Conservation (phyloP, 805 yeast species). For the Saturnispora besseyi region DNA sequence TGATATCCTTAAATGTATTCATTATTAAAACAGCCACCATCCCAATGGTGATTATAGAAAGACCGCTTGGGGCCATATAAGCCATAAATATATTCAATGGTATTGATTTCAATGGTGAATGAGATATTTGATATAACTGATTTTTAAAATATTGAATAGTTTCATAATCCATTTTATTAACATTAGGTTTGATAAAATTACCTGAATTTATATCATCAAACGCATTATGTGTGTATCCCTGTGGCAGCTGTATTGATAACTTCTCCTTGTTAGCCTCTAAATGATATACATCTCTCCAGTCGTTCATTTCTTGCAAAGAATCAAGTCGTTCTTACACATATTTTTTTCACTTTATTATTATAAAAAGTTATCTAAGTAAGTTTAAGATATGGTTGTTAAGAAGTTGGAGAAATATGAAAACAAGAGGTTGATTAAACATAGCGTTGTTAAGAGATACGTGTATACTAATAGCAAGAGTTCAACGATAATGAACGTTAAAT, state of each 20-base stretch:
- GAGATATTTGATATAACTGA: conserved; percentile 83
- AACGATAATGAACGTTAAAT: conserved; percentile 48
- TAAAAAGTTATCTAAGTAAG: neutral
- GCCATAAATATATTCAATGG: conserved; percentile 89
- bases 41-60: conserved; percentile 85
- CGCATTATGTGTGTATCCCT: neutral
- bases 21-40: conserved; percentile 80
- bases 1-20: conserved; percentile 66
- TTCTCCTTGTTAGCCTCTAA: neutral
- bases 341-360: neutral
- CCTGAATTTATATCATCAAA: conserved; percentile 2
- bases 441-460: conserved; percentile 38
- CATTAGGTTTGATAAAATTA: neutral
- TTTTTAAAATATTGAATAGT: conserved; percentile 37
- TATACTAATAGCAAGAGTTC: conserved; percentile 32
- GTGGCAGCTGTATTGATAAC: neutral
- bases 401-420: conserved; percentile 8
- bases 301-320: neutral
- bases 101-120: conserved; percentile 70
- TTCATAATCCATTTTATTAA: conserved; percentile 23
- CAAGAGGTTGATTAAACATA: conserved; percentile 43
- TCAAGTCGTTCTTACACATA: neutral
- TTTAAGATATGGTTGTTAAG: neutral
- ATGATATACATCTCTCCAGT: neutral
- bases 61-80: conserved; percentile 84